phyloP scores from a whole-genome alignment of 192 early-diverging fungal genomes.

The Podila clonocystis region DNA sequence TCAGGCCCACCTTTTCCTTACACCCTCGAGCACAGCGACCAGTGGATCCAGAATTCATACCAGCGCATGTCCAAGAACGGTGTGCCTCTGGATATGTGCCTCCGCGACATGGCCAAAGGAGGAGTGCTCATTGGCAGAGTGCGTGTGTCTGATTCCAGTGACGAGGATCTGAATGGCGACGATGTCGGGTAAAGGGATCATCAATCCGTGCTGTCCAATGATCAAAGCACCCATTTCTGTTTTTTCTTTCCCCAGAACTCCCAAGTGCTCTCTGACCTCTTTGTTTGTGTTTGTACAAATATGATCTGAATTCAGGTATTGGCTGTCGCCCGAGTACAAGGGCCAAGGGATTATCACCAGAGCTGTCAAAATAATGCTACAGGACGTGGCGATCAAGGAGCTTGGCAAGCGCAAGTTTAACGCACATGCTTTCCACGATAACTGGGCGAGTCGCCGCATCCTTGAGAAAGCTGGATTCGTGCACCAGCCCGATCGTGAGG shows the following conservation, averaged over 20 bases:
- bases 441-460: slow-evolving; percentile 39
- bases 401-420: slow-evolving; percentile 49
- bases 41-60: slow-evolving; percentile 9
- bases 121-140: slow-evolving; percentile 25
- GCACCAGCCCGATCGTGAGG: background rate
- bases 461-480: slow-evolving; percentile 43
- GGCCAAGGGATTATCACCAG: slow-evolving; percentile 40
- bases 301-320: slow-evolving; percentile 12
- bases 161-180: slow-evolving; percentile 29
- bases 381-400: slow-evolving; percentile 15
- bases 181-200: slow-evolving; percentile 26
- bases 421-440: slow-evolving; percentile 10
- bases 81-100: slow-evolving; percentile 3
- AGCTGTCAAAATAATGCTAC: slow-evolving; percentile 19
- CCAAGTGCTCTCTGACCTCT: no score
- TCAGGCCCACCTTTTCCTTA: slow-evolving; percentile 34
- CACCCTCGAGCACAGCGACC: slow-evolving; percentile 20
- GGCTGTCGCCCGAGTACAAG: slow-evolving; percentile 36
- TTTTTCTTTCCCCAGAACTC: background rate
- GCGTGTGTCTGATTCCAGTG: slow-evolving; percentile 7
- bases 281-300: background rate
- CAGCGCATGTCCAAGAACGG: slow-evolving; percentile 21
- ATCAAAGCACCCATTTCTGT: background rate
- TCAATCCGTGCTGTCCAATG: background rate
- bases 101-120: slow-evolving; percentile 32